Percentiles rank a stretch among this genome's conserved stretches.
These are phyloP conservation scores for Vinca minor DNA, from an alignment of 257 asterid genomes.

Conservation along the genomic window DNA sequence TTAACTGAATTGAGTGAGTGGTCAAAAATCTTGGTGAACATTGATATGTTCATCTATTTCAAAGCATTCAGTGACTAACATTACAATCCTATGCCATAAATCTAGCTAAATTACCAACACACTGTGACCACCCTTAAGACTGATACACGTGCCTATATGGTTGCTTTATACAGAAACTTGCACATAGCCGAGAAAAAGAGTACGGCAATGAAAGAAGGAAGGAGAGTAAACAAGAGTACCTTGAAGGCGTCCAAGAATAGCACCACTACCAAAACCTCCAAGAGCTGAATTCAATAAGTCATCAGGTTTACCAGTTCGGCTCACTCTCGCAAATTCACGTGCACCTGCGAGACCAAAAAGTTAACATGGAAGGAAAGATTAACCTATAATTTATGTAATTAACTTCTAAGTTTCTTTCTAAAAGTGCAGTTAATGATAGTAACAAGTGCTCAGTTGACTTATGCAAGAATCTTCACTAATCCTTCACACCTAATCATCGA, in stretches of 20 bases:
- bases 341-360: constrained; percentile 54
- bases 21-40: neutral
- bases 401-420: neutral
- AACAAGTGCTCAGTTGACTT: no score
- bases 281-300: constrained; percentile 73
- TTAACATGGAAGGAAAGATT: constrained; percentile 1
- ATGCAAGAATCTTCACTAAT: no score
- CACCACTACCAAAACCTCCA: constrained; percentile 89
- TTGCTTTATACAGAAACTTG: neutral
- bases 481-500: no score
- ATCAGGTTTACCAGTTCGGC: constrained; percentile 73
- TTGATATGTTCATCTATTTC: neutral
- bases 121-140: neutral
- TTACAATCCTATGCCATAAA: neutral
- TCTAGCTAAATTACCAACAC: neutral
- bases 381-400: neutral
- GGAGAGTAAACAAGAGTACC: constrained; percentile 24
- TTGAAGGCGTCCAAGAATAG: constrained; percentile 93
- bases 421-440: no score
- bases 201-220: neutral
- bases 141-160: no score
- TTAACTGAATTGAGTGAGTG: neutral
- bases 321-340: constrained; percentile 73
- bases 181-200: neutral
- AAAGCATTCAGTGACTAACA: neutral